Percentiles rank a stretch among this genome's conserved stretches.
Conservation (phyloP, 768 basidiomycete genomes). For the Dioszegia crocea region DNA sequence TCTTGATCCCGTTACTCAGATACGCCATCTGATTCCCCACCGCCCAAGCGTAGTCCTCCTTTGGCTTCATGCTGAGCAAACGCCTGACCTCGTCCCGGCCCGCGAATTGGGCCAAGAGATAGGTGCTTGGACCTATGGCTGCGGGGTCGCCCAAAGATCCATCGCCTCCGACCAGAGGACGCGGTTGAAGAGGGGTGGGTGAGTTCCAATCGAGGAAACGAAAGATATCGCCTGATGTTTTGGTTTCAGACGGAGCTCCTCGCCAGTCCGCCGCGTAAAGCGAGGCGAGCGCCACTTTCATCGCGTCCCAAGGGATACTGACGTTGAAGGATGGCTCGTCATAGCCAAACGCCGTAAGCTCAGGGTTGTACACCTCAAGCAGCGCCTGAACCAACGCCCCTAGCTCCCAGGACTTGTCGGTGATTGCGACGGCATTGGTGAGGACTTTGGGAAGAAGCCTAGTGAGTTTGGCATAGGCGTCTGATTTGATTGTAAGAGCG, state of each 20-base stretch:
- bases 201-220: slow-evolving; percentile 10
- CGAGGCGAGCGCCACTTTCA: slow-evolving; percentile 5
- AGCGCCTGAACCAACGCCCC: slow-evolving; percentile 13
- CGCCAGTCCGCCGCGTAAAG: slow-evolving; percentile 15
- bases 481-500: slow-evolving; percentile 8
- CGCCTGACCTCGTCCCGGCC: slow-evolving; percentile 1
- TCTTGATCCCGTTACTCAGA: slow-evolving; percentile 7
- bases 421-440: slow-evolving; percentile 11
- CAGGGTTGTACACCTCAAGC: slow-evolving; percentile 15
- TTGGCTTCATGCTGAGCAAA: background rate
- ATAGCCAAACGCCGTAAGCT: slow-evolving; percentile 14
- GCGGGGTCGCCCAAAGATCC: slow-evolving; percentile 21
- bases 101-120: slow-evolving; percentile 10
- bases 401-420: slow-evolving; percentile 25
- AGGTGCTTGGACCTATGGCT: slow-evolving; percentile 6
- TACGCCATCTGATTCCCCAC: slow-evolving; percentile 21
- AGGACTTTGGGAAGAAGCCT: slow-evolving; percentile 11
- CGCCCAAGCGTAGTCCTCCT: slow-evolving; percentile 21
- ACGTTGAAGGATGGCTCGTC: background rate
- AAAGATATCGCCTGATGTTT: background rate
- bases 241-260: slow-evolving; percentile 6
- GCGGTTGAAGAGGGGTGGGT: slow-evolving; percentile 1
- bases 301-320: slow-evolving; percentile 12
- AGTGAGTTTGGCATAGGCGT: slow-evolving; percentile 11
- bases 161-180: slow-evolving; percentile 17